Conservation (phyloP, 2,329 filamentous ascomycete species). For the Nemania abortiva region DNA sequence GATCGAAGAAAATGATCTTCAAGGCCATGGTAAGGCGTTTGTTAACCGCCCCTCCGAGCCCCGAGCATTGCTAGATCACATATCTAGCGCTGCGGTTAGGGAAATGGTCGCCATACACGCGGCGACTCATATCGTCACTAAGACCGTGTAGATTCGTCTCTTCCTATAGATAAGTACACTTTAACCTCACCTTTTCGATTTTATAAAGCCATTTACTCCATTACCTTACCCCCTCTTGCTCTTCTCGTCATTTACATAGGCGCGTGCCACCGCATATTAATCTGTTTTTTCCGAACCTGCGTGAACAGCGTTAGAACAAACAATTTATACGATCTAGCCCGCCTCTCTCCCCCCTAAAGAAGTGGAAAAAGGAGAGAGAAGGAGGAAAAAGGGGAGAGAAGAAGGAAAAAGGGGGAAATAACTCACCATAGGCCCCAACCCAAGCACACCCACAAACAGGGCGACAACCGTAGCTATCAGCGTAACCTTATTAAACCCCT, state of each 20-base stretch:
- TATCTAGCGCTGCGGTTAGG: too few relatives aligned
- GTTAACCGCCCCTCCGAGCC: too few relatives aligned
- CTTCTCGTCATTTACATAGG: slow-evolving; percentile 34
- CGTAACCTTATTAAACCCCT: slow-evolving; percentile 91
- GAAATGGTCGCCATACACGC: too few relatives aligned
- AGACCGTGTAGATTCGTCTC: too few relatives aligned
- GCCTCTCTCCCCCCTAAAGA: too few relatives aligned
- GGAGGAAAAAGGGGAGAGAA: slow-evolving; percentile 4
- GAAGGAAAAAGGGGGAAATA: slow-evolving; percentile 13
- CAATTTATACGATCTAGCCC: too few relatives aligned
- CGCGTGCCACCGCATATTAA: slow-evolving; percentile 56
- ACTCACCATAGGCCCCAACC: slow-evolving; percentile 88
- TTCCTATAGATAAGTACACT: background rate
- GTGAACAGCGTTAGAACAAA: slow-evolving; percentile 22
- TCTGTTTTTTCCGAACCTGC: slow-evolving; percentile 63
- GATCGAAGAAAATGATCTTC: too few relatives aligned
- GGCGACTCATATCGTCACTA: too few relatives aligned
- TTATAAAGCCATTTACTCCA: background rate
- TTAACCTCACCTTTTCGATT: background rate
- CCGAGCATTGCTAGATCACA: too few relatives aligned
- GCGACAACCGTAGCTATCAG: slow-evolving; percentile 86
- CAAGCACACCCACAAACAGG: slow-evolving; percentile 78
- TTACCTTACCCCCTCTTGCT: background rate
- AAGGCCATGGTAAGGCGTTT: too few relatives aligned
- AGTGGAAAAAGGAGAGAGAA: too few relatives aligned